These are phyloP conservation scores for Aspergillus pseudoterreus DNA, from an alignment of 2,329 filamentous ascomycete genomes.

Conservation along the genomic window DNA sequence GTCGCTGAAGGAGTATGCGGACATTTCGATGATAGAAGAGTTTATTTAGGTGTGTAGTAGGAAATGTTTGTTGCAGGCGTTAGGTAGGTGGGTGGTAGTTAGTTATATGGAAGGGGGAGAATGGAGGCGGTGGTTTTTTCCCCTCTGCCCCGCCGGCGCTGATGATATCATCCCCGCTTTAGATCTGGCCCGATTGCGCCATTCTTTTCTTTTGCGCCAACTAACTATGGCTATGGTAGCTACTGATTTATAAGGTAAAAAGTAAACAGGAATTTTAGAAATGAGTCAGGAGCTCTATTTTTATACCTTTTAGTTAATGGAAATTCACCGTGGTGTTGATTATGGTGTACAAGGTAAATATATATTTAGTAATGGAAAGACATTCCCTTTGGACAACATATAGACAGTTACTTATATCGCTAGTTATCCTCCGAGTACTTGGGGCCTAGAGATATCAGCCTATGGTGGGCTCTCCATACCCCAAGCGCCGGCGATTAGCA, in stretches of 20 bases:
- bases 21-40: conserved; percentile 18
- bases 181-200: background rate
- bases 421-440: background rate
- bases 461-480: too few relatives aligned
- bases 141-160: background rate
- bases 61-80: background rate
- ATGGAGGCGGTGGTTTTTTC: background rate
- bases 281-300: too few relatives aligned
- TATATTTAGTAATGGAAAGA: too few relatives aligned
- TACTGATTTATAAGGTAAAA: too few relatives aligned
- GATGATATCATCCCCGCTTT: background rate
- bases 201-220: background rate
- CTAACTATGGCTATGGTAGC: too few relatives aligned
- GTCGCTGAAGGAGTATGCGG: conserved; percentile 45
- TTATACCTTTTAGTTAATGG: too few relatives aligned
- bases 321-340: too few relatives aligned
- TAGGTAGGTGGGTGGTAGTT: background rate
- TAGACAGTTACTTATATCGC: too few relatives aligned
- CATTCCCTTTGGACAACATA: too few relatives aligned
- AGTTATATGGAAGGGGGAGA: background rate
- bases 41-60: background rate
- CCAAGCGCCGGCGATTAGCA: too few relatives aligned
- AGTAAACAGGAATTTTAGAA: background rate
- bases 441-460: too few relatives aligned
- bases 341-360: too few relatives aligned